Base-by-base conservation (phyloP, 2,329 filamentous ascomycete genomes). In the Talaromyces sp. region DNA sequence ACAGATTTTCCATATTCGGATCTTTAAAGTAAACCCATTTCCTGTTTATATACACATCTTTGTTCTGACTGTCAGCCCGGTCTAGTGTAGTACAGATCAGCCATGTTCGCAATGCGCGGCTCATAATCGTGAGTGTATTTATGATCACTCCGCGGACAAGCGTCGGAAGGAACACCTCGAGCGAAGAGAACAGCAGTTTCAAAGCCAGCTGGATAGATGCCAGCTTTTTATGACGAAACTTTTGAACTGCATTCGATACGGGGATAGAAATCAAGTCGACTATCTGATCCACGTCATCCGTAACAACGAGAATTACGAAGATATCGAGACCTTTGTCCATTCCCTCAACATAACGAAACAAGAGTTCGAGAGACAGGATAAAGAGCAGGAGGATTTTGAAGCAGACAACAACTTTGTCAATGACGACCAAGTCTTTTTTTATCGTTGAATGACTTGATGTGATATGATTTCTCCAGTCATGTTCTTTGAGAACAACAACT, bases 31-130 rank as follows among this genome's bases (percentile, higher is more conserved):
- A 11, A 46, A 21, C n/a, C 19, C 6, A 46, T 19, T 46, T 9
- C 9, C 7, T 46, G 1, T 46, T 46, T 19, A 24, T 46, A 9
- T 6, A 29, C 27, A 29, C 9, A 29, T 29, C 1, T 8, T n/a
- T 5, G 14, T 52, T 27, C 26, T 52, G 26, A 52, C 10, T 10
- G 21, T 29, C 12, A 29, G 6, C 17, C 24, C n/a, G 7, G 12
- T 52, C 14, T 60, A 73, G 72, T 73, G 71, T 61, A 70, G 65
- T 61, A 65, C 64, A 19, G 65, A 65, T 5, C 57, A 54, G 26
- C 70, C 71, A 24, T 75, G 73, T 56, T 60, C 66, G 17, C 71
- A 74, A 69, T 75, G 73, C 53, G 53, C 63, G n/a, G 57, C 68
- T 6, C 72, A 75, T 59, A 63, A 62, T 35, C 68, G 72, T 53